Conservation (phyloP, 257 asterid genomes). For the Osmanthus fragrans region DNA sequence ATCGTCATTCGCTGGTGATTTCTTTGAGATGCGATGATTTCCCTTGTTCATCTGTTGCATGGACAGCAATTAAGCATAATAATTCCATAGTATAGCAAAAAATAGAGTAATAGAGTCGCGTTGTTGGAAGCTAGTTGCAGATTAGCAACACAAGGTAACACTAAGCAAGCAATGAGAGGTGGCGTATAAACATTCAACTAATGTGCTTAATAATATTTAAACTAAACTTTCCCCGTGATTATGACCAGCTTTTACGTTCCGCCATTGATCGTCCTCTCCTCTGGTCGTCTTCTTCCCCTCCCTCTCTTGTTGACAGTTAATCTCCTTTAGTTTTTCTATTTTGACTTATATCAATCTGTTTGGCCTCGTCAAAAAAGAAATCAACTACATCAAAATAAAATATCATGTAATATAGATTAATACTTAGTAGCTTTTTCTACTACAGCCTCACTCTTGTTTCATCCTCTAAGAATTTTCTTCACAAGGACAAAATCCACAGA, state of each 20-base stretch:
- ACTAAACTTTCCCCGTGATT: not conserved
- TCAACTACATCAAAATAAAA: not conserved
- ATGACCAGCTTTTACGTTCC: not conserved
- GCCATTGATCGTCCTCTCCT: not conserved
- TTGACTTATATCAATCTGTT: not conserved
- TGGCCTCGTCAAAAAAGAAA: not conserved
- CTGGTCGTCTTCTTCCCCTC: not conserved
- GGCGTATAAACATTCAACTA: not conserved
- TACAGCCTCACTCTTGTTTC: not conserved
- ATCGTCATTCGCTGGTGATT: constrained; percentile 36
- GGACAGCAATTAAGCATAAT: constrained; percentile 16
- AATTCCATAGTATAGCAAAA: constrained; percentile 17
- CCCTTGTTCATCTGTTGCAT: constrained; percentile 76
- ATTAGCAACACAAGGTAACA: constrained; percentile 1
- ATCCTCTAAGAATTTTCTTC: not conserved
- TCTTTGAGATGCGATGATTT: constrained; percentile 41
- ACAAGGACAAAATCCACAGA: not conserved
- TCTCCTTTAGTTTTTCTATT: not conserved
- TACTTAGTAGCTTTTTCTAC: not conserved
- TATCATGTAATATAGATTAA: not conserved
- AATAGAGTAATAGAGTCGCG: constrained; percentile 4
- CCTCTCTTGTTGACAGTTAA: not conserved
- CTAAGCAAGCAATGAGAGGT: not conserved
- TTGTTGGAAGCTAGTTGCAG: not conserved
- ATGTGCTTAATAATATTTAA: not conserved